Evolutionary conservation across 2,329 filamentous ascomycete species (phyloP), one percentile per base, ranked within the genome.

Genomic region (Fusarium sp.): DNA sequence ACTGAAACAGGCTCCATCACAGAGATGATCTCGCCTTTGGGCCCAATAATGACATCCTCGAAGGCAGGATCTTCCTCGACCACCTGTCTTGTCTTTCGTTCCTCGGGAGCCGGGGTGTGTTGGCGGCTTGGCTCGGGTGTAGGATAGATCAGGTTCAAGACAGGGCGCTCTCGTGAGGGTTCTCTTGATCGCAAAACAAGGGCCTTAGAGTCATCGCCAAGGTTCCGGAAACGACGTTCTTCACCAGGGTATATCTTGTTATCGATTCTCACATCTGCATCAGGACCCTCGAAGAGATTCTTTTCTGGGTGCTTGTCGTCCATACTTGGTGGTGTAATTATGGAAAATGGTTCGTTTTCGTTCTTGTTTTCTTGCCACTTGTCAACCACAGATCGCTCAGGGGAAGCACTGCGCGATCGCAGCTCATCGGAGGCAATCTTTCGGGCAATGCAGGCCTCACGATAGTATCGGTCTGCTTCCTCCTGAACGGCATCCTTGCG

Each of bases 241-340:
- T 88, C 83, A 36, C 73, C 72, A 6, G 87, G 87, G 49, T 80
- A 78, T 59, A 88, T 80, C 58, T 83, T 75, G 65, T 87, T 83
- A 70, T 89, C 86, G 56, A 88, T 83, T 47, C 77, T 79, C 49
- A 89, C 85, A 71, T 89, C 87, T n/a, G 87, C 87, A 68, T 89
- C 79, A 2, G 87, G 87, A 7, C 75, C 83, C 61, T 83, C 84
- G 53, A 84, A 89, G 8, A 74, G 80, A 51, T 79, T 81, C 73
- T 82, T 82, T 36, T 79, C 78, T 5, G 61, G 64, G 9, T 77
- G 74, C 53, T 70, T 72, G 6, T 78, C 74, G 29, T 81, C 78
- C 77, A 82, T 81, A 54, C 80, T 79, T 19, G 85, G 85, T 10
- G 86, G 85, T 3, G 84, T 83, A 48, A 84, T 79, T 53, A 88